These are phyloP conservation scores for Colletotrichum lini DNA, from an alignment of 2,329 filamentous ascomycete species.

Conservation along the genomic window DNA sequence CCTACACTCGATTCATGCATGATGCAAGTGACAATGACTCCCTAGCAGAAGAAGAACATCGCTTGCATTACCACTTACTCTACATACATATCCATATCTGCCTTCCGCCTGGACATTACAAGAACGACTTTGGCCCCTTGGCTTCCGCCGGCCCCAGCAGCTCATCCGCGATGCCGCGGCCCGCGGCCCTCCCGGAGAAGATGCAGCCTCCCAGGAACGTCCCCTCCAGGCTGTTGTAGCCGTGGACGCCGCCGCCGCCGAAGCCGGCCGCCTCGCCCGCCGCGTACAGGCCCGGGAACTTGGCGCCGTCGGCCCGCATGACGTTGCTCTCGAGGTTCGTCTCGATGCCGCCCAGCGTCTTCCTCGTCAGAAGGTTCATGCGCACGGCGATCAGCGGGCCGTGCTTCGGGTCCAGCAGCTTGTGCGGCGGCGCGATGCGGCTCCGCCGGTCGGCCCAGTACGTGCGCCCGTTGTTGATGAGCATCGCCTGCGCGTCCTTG, in stretches of 20 bases:
- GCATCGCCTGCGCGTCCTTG: slow-evolving; percentile 75
- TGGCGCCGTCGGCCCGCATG: slow-evolving; percentile 62
- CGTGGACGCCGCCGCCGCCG: slow-evolving; percentile 74
- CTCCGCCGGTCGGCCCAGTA: slow-evolving; percentile 69
- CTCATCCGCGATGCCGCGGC: slow-evolving; percentile 68
- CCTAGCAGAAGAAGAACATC: not conserved
- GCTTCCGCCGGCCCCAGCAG: slow-evolving; percentile 44
- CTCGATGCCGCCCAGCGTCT: slow-evolving; percentile 73
- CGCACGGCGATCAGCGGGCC: slow-evolving; percentile 73
- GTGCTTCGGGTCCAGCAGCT: slow-evolving; percentile 66
- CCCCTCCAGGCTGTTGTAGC: slow-evolving; percentile 73
- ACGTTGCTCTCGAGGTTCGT: slow-evolving; percentile 71
- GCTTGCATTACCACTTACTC: not conserved
- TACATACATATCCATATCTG: not conserved
- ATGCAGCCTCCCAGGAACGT: slow-evolving; percentile 75
- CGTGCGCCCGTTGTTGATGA: slow-evolving; percentile 68
- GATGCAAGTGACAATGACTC: too few relatives aligned
- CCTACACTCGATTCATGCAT: not conserved
- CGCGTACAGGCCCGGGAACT: slow-evolving; percentile 70
- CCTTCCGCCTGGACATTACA: not conserved
- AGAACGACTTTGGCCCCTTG: slow-evolving; percentile 21
- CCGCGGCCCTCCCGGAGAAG: slow-evolving; percentile 72
- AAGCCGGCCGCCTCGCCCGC: slow-evolving; percentile 74
- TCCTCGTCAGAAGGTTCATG: slow-evolving; percentile 73
- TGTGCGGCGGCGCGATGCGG: slow-evolving; percentile 68